A percentile compares a stretch with the other conserved stretches of the same genome.
These are phyloP conservation scores for Agrocybe chaxingu DNA, from an alignment of 768 basidiomycete species.

Conservation along the genomic window DNA sequence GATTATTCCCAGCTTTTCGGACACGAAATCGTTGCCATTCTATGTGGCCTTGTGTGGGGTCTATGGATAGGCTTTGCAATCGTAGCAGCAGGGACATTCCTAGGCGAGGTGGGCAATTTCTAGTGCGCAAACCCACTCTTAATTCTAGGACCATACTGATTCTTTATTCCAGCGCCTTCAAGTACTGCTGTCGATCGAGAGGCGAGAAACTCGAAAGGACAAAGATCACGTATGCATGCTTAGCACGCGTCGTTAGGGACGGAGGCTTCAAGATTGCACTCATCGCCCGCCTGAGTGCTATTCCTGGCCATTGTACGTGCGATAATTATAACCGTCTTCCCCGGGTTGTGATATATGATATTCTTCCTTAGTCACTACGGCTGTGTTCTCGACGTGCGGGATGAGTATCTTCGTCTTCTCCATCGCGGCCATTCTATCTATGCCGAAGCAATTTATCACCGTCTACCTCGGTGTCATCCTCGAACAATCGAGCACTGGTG, in stretches of 20 bases:
- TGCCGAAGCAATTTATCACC: slow-evolving; percentile 89
- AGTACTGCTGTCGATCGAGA: slow-evolving; percentile 69
- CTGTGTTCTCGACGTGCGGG: slow-evolving; percentile 85
- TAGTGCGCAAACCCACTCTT: slow-evolving; percentile 49
- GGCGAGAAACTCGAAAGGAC: slow-evolving; percentile 71
- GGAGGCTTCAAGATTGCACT: slow-evolving; percentile 87
- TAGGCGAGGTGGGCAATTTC: slow-evolving; percentile 87
- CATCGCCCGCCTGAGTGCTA: slow-evolving; percentile 74
- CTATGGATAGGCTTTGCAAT: slow-evolving; percentile 86
- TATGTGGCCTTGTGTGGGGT: slow-evolving; percentile 91
- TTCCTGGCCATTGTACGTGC: slow-evolving; percentile 79
- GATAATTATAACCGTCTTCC: neutral
- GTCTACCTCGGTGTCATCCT: slow-evolving; percentile 87
- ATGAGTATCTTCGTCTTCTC: slow-evolving; percentile 78
- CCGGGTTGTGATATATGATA: slow-evolving; percentile 4
- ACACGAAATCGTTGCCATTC: slow-evolving; percentile 85
- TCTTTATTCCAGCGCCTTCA: slow-evolving; percentile 61
- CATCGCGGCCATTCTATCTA: slow-evolving; percentile 74
- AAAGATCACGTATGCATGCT: slow-evolving; percentile 56
- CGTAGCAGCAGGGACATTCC: slow-evolving; percentile 75
- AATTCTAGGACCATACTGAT: slow-evolving; percentile 1
- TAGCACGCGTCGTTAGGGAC: slow-evolving; percentile 70
- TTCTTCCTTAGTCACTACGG: slow-evolving; percentile 66
- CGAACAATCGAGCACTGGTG: slow-evolving; percentile 44
- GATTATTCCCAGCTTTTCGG: slow-evolving; percentile 64